Evolutionary conservation across 1,284 basidiomycete species (phyloP), one percentile per base, ranked within the genome.

Genomic region (Ustilago cynodontis): DNA sequence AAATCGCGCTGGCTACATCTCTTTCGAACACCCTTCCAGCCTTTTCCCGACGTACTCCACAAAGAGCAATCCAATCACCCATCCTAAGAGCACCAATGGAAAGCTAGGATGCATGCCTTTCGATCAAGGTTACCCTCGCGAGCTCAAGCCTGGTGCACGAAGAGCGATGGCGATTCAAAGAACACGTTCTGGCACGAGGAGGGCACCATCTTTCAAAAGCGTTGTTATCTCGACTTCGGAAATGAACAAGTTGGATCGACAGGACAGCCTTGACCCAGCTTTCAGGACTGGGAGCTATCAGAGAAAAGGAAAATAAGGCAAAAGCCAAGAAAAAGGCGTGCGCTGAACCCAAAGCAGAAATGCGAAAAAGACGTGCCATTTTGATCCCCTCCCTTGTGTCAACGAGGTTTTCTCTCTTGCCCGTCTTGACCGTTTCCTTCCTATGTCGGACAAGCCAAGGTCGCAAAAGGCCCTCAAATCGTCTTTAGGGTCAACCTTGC

Each of bases 131-230:
- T 9, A 16, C 8, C 35, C 11, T 51, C 29, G 29, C 13, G 1
- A 9, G 20, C n/a, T 26, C 5, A 10, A 2, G 2, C n/a, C n/a
- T 20, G 2, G 5, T 11, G 3, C 20, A n/a, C 5, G n/a, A n/a
- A 10, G 33, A 71, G 60, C 33, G 50, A 59, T 2, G 3, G 20
- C 5, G 2, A 20, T 0, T 39, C 56, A 53, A 71, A 62, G 41
- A 63, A 8, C 54, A 59, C 54, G 54, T 61, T 66, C 69, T 71
- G 41, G 69, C 69, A 60, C 69, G 69, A 58, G 53, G 41, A 43
- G 41, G n/a, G n/a, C 7, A n/a, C 57, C 26, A 26, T 3, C 33
- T 51, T 50, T 51, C 16, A 14, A 31, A 31, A 22, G 29, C 31
- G 22, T 35, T 33, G 31, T 45, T 37, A 20, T 29, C 28, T 35